Evolutionary conservation across 306 rosid species (phyloP).

Genomic region (Argentina anserina): DNA sequence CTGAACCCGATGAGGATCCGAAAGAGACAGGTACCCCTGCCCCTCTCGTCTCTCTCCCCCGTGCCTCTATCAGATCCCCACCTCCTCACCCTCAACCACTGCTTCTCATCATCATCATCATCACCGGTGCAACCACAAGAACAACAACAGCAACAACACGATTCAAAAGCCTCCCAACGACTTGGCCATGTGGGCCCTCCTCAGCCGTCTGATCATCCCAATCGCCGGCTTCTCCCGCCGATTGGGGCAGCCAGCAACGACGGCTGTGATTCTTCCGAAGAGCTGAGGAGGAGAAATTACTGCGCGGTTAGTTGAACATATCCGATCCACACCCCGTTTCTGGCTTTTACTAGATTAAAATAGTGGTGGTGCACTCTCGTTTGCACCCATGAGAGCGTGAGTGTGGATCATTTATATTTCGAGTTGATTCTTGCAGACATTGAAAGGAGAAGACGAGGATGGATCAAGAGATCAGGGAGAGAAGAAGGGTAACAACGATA

Average conservation of each 20-base stretch:
- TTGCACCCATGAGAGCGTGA: constrained; percentile 19
- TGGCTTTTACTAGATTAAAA: constrained; percentile 17
- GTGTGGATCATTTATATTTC: constrained; percentile 19
- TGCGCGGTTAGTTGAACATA: constrained; percentile 57
- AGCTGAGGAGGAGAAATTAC: constrained; percentile 10
- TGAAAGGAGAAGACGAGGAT: constrained; percentile 28
- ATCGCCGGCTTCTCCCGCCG: constrained; percentile 26
- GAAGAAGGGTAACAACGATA: constrained; percentile 41
- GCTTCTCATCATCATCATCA: constrained; percentile 19
- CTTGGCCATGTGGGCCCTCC: constrained; percentile 12
- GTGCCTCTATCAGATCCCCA: constrained; percentile 71
- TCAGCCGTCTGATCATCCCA: constrained; percentile 47
- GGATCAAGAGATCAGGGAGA: constrained; percentile 21
- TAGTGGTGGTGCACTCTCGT: constrained; percentile 15
- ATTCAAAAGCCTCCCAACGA: constrained; percentile 18
- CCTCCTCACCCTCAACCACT: constrained; percentile 39
- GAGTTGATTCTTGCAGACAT: constrained; percentile 22
- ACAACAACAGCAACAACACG: constrained; percentile 5
- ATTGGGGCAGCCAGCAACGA: constrained; percentile 33
- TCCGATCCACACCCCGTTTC: background rate
- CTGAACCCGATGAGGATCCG: constrained; percentile 80
- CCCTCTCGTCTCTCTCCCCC: constrained; percentile 51
- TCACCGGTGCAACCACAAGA: constrained; percentile 66
- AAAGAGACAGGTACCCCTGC: constrained; percentile 52
- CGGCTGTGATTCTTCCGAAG: constrained; percentile 19